phyloP scores from a whole-genome alignment of 2,329 filamentous ascomycete species.

The Colletotrichum gigasporum region DNA sequence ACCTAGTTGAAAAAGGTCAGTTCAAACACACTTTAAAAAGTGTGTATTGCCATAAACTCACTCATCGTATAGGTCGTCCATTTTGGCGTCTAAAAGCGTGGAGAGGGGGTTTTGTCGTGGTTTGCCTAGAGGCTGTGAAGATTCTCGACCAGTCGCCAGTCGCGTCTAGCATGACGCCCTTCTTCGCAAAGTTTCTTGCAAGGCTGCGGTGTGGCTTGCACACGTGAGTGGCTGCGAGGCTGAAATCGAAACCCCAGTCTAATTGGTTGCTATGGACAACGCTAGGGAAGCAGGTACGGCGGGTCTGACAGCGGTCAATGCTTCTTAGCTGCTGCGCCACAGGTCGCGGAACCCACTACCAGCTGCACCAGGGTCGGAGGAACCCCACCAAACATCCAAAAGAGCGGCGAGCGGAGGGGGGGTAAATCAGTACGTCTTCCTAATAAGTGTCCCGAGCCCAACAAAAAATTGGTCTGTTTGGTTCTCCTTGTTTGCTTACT shows the following conservation, averaged over 20 bases:
- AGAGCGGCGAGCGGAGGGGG: conserved; percentile 16
- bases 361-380: conserved; percentile 5
- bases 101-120: not conserved
- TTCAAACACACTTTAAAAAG: not conserved
- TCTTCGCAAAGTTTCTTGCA: conserved; percentile 33
- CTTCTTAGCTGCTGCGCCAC: conserved; percentile 29
- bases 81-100: conserved; percentile 48
- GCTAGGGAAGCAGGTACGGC: conserved; percentile 22
- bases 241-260: not conserved
- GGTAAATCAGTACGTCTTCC: conserved; percentile 7
- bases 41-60: conserved; percentile 48
- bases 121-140: conserved; percentile 5
- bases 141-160: conserved; percentile 11
- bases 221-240: conserved; percentile 29
- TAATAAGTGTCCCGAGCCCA: conserved; percentile 23
- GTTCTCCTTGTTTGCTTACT: not conserved
- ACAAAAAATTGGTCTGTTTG: conserved; percentile 17
- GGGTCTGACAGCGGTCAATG: conserved; percentile 6
- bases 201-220: conserved; percentile 24
- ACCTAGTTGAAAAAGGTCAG: conserved; percentile 63
- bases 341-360: conserved; percentile 4
- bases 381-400: conserved; percentile 31
- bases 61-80: conserved; percentile 99
- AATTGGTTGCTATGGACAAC: not conserved
- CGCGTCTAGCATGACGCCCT: conserved; percentile 27